phyloP scores from a whole-genome alignment of 2,329 filamentous ascomycete genomes.

The Trichoderma sp. region DNA sequence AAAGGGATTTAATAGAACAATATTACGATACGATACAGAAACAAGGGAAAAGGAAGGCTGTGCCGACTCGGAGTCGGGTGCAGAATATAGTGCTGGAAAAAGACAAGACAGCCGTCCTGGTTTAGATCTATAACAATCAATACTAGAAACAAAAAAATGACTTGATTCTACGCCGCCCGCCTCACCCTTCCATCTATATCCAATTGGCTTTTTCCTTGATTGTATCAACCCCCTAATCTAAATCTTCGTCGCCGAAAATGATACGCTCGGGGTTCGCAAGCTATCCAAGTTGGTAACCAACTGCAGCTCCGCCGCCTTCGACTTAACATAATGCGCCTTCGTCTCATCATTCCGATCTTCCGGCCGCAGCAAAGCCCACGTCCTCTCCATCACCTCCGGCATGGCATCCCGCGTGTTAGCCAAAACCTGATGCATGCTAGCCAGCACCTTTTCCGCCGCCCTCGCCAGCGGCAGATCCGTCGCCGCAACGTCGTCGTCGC shows the following conservation, averaged over 20 bases:
- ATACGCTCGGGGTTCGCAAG: slow-evolving; percentile 62
- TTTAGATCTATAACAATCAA: slow-evolving; percentile 5
- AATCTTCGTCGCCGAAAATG: slow-evolving; percentile 59
- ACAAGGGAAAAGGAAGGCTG: background rate
- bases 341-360: slow-evolving; percentile 50
- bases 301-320: slow-evolving; percentile 84
- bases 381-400: slow-evolving; percentile 47
- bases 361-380: slow-evolving; percentile 41
- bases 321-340: slow-evolving; percentile 65
- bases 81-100: background rate
- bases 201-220: background rate
- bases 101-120: background rate
- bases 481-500: slow-evolving; percentile 66
- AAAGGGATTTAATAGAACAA: background rate
- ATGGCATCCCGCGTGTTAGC: slow-evolving; percentile 66
- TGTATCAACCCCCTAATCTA: slow-evolving; percentile 26
- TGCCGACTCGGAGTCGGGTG: background rate
- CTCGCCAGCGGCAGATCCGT: slow-evolving; percentile 76
- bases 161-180: background rate
- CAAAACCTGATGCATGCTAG: slow-evolving; percentile 88
- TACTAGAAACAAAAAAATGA: background rate
- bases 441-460: slow-evolving; percentile 82
- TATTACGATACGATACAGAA: background rate
- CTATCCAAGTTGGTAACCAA: slow-evolving; percentile 73
- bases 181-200: background rate